Conservation (phyloP, 257 asterid genomes). For the Mentha longifolia region DNA sequence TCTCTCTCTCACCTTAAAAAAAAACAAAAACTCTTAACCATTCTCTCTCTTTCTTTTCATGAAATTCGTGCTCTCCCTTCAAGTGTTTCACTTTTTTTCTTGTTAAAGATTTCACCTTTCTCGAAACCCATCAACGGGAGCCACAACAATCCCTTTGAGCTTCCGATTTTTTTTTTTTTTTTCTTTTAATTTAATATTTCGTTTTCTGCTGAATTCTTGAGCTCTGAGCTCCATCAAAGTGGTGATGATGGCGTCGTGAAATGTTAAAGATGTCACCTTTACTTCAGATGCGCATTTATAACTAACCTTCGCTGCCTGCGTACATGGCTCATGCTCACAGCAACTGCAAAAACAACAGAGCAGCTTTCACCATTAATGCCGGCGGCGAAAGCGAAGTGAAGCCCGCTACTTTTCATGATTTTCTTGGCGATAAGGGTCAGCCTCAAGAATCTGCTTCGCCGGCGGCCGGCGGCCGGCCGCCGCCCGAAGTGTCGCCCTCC, state of each 20-base stretch:
- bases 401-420: constrained; percentile 81
- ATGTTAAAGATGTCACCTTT: constrained; percentile 35
- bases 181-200: not conserved
- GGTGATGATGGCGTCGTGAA: constrained; percentile 35
- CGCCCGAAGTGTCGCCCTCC: constrained; percentile 66
- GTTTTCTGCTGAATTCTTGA: constrained; percentile 23
- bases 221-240: constrained; percentile 32
- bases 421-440: constrained; percentile 64
- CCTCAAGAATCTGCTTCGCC: constrained; percentile 53
- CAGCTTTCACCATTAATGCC: constrained; percentile 32
- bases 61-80: constrained; percentile 54
- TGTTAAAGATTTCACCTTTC: constrained; percentile 23
- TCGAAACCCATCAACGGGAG: constrained; percentile 33
- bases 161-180: not conserved
- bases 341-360: constrained; percentile 39
- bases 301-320: constrained; percentile 4
- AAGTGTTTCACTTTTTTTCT: constrained; percentile 23
- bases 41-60: constrained; percentile 43
- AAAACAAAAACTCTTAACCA: constrained; percentile 1
- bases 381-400: constrained; percentile 58
- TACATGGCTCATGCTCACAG: constrained; percentile 78
- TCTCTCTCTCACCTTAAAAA: constrained; percentile 20
- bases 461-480: constrained; percentile 48
- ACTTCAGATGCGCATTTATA: constrained; percentile 29
- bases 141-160: constrained; percentile 5